phyloP scores from a whole-genome alignment of 1,284 basidiomycete species.

The Leccinum subfulvum region DNA sequence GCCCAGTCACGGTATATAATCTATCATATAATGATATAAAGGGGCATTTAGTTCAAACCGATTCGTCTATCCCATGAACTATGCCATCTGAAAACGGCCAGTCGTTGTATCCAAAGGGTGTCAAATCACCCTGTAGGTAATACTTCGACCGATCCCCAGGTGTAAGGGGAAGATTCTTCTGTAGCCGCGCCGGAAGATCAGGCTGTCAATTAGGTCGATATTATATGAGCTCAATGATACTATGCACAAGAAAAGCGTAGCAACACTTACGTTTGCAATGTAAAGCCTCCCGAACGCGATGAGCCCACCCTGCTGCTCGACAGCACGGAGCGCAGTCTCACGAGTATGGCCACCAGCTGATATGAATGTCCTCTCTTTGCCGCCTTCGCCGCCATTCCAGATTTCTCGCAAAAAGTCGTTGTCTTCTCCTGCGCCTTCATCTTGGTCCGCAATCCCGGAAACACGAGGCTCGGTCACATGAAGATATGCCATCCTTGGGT shows the following conservation, averaged over 20 bases:
- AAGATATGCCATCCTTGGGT: neutral
- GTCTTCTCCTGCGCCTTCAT: neutral
- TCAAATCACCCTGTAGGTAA: neutral
- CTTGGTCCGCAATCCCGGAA: neutral
- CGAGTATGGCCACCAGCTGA: neutral
- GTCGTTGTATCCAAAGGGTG: neutral
- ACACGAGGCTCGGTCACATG: neutral
- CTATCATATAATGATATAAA: neutral
- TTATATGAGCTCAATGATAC: neutral
- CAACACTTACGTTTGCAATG: neutral
- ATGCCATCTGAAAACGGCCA: neutral
- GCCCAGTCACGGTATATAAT: neutral
- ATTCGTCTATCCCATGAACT: neutral
- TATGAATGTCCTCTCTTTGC: neutral
- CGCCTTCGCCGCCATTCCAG: neutral
- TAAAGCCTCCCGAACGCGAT: neutral
- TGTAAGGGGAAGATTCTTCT: neutral
- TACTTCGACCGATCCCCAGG: neutral
- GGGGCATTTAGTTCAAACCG: neutral
- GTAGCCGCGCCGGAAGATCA: neutral
- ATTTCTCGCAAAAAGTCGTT: neutral
- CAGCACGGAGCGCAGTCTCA: neutral
- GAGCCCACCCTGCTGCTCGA: neutral
- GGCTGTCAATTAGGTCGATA: neutral
- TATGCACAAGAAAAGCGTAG: neutral